Evolutionary conservation across 805 yeast species (phyloP).

Genomic region (Isabelozyma gotoi): DNA sequence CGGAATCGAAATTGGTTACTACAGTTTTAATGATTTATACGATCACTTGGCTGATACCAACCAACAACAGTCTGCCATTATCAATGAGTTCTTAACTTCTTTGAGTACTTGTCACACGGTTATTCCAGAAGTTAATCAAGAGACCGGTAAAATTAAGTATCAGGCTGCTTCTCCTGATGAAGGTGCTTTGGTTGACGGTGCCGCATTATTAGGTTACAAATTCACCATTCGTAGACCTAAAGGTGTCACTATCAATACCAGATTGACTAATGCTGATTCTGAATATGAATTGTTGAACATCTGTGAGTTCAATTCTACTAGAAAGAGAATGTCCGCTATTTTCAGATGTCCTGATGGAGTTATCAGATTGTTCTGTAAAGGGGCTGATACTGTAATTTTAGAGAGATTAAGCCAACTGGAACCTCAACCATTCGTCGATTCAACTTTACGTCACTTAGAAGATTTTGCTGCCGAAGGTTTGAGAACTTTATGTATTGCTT

Average conservation of each 20-base stretch:
- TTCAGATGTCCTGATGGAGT: constrained; percentile 93
- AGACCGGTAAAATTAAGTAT: constrained; percentile 68
- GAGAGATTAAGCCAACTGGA: constrained; percentile 69
- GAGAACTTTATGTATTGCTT: constrained; percentile 90
- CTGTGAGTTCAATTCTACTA: constrained; percentile 95
- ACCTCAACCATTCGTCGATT: constrained; percentile 73
- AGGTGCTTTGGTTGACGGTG: constrained; percentile 97
- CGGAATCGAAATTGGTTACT: constrained; percentile 79
- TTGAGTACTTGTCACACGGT: constrained; percentile 96
- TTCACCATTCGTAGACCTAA: constrained; percentile 86
- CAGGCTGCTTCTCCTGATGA: constrained; percentile 99
- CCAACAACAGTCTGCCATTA: constrained; percentile 43
- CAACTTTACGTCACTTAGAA: constrained; percentile 84
- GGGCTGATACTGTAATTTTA: constrained; percentile 95
- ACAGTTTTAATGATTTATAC: constrained; percentile 64
- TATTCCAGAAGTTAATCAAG: constrained; percentile 77
- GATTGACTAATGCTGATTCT: constrained; percentile 45
- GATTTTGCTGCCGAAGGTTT: constrained; percentile 96
- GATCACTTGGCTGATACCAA: constrained; percentile 44
- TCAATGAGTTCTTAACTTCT: constrained; percentile 78
- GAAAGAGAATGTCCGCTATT: constrained; percentile 96
- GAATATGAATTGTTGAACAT: constrained; percentile 79
- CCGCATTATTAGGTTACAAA: constrained; percentile 81
- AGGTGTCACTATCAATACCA: constrained; percentile 63
- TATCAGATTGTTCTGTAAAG: constrained; percentile 86